A percentile compares a stretch with the other conserved stretches of the same genome.
These are phyloP conservation scores for Ilex aquifolium DNA, from an alignment of 257 asterid species.

Conservation along the genomic window DNA sequence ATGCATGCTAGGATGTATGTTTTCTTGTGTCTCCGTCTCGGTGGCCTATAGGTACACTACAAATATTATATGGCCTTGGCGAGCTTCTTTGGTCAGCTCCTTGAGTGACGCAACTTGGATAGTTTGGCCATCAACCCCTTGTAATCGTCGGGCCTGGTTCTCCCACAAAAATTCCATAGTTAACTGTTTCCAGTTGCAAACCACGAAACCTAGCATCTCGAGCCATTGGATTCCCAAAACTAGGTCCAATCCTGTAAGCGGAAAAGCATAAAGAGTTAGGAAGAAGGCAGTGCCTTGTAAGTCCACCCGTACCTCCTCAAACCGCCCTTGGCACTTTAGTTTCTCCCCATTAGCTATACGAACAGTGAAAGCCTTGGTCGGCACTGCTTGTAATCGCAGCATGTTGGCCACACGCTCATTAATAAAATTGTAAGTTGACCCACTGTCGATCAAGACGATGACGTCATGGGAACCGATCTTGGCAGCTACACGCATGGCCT, in stretches of 20 bases:
- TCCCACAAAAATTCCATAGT: background rate
- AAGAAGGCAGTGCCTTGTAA: background rate
- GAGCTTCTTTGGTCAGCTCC: background rate
- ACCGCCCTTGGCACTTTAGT: background rate
- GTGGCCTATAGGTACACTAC: background rate
- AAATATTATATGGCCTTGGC: background rate
- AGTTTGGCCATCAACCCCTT: background rate
- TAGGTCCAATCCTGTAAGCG: background rate
- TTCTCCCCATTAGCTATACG: background rate
- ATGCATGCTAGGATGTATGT: too few relatives aligned
- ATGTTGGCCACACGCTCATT: background rate
- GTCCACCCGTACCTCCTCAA: background rate
- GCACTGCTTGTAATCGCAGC: background rate
- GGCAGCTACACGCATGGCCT: background rate
- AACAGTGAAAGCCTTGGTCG: background rate
- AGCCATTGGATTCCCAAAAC: background rate
- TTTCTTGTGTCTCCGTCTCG: background rate
- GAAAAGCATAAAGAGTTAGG: background rate
- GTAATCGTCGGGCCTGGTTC: background rate
- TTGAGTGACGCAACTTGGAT: background rate
- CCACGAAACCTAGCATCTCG: background rate
- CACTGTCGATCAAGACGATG: background rate
- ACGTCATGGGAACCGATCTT: background rate
- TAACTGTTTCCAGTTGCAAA: background rate
- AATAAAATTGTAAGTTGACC: background rate